Conservation (phyloP, 305 asterid genomes). For the Solanum hybrid region DNA sequence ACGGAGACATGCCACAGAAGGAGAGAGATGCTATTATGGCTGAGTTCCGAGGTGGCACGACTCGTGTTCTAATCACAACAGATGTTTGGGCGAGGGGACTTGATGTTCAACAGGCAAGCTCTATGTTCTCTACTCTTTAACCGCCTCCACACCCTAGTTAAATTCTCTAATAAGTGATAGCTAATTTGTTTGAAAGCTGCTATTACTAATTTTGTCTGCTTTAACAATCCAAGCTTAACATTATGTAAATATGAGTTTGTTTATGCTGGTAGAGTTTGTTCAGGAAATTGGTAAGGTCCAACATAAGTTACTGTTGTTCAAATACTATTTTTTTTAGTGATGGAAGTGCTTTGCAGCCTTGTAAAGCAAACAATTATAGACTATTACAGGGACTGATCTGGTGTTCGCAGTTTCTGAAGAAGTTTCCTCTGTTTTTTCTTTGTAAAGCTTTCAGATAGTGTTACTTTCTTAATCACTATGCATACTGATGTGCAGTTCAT, state of each 20-base stretch:
- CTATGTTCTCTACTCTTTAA: neutral
- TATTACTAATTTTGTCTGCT: neutral
- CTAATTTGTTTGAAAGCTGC: neutral
- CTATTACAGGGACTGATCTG: neutral
- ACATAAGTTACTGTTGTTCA: neutral
- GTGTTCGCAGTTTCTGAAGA: neutral
- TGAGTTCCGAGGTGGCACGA: conserved; percentile 74
- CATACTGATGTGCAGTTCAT: neutral
- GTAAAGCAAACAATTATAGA: neutral
- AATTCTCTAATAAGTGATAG: neutral
- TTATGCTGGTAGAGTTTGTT: neutral
- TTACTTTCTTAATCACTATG: neutral
- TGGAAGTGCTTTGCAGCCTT: neutral
- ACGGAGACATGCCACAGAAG: conserved; percentile 98
- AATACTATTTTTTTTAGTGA: neutral
- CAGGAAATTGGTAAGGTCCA: neutral
- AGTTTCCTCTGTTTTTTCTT: neutral
- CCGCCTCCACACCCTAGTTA: neutral
- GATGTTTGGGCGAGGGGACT: conserved; percentile 99
- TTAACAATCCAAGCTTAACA: neutral
- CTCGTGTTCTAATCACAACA: conserved; percentile 93
- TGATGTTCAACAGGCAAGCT: conserved; percentile 92
- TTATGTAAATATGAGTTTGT: neutral
- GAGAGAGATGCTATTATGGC: conserved; percentile 90
- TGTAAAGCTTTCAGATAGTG: neutral